A percentile compares a stretch with the other conserved stretches of the same genome.
These are phyloP conservation scores for Saccharomycopsis phalli DNA, from an alignment of 1,139 yeast genomes.

Conservation along the genomic window DNA sequence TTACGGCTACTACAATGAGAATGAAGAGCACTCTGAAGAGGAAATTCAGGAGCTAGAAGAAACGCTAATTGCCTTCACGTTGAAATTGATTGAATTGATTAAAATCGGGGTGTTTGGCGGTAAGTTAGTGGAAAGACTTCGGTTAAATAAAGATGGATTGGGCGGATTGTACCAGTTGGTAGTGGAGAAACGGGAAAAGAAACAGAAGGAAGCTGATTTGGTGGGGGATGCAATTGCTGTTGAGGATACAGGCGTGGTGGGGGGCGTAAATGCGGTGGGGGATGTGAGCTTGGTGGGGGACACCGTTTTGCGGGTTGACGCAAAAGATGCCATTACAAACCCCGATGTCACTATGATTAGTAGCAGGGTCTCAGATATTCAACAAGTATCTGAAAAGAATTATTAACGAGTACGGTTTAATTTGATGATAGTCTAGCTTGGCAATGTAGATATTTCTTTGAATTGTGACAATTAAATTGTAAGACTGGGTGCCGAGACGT, in stretches of 20 bases:
- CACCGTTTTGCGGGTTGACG: no score
- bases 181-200: conserved; percentile 21
- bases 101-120: conserved; percentile 29
- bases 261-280: neutral
- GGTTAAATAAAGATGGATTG: conserved; percentile 38
- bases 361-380: no score
- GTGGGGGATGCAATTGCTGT: neutral
- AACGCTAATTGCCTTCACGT: conserved; percentile 40
- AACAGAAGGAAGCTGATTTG: neutral
- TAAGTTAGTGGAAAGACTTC: conserved; percentile 33
- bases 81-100: conserved; percentile 42
- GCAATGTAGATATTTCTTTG: no score
- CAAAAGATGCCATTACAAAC: no score
- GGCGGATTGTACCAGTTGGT: conserved; percentile 33
- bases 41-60: conserved; percentile 33
- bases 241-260: neutral
- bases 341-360: no score
- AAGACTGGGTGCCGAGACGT: no score
- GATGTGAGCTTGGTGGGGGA: neutral
- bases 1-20: conserved; percentile 31
- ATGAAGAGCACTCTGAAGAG: conserved; percentile 22
- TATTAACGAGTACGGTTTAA: no score
- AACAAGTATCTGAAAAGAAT: no score
- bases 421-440: no score
- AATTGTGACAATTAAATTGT: no score